A percentile compares a stretch with the other conserved stretches of the same genome.
phyloP scores from a whole-genome alignment of 108 stramenopile species.

The Pseudonitzschia delicatissima region DNA sequence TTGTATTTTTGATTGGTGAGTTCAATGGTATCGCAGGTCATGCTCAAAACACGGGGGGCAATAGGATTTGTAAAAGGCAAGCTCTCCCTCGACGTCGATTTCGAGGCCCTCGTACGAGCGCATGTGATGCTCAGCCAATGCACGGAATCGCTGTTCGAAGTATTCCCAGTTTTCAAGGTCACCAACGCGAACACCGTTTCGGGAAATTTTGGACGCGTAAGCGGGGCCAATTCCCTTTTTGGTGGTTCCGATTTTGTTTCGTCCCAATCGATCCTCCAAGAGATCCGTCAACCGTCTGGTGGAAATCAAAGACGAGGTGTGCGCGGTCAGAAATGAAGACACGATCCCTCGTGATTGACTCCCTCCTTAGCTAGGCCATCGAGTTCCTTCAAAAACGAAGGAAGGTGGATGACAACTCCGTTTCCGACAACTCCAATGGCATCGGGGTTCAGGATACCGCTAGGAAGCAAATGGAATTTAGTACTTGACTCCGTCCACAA shows the following conservation, averaged over 20 bases:
- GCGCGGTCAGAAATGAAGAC: conserved; percentile 95
- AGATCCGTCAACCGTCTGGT: conserved; percentile 92
- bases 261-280: conserved; percentile 71
- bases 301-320: conserved; percentile 98
- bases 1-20: conserved; percentile 82
- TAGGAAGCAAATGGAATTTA: conserved; percentile 99
- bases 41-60: conserved; percentile 54
- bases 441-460: conserved; percentile 90
- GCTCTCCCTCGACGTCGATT: conserved; percentile 88
- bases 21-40: conserved; percentile 93
- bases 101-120: conserved; percentile 72
- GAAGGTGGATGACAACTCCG: conserved; percentile 96
- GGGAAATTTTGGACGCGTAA: conserved; percentile 93
- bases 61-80: conserved; percentile 87
- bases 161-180: conserved; percentile 81
- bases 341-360: conserved; percentile 76
- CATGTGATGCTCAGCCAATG: conserved; percentile 74
- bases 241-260: conserved; percentile 96
- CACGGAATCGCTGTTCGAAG: conserved; percentile 89
- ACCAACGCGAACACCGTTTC: conserved; percentile 98
- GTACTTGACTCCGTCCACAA: conserved; percentile 93
- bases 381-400: conserved; percentile 91
- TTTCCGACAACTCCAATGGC: conserved; percentile 95
- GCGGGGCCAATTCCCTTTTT: conserved; percentile 98
- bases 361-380: conserved; percentile 73